Evolutionary conservation across 495 filamentous ascomycete genomes (phyloP).

Genomic region (Thermothielavioides terrestris): DNA sequence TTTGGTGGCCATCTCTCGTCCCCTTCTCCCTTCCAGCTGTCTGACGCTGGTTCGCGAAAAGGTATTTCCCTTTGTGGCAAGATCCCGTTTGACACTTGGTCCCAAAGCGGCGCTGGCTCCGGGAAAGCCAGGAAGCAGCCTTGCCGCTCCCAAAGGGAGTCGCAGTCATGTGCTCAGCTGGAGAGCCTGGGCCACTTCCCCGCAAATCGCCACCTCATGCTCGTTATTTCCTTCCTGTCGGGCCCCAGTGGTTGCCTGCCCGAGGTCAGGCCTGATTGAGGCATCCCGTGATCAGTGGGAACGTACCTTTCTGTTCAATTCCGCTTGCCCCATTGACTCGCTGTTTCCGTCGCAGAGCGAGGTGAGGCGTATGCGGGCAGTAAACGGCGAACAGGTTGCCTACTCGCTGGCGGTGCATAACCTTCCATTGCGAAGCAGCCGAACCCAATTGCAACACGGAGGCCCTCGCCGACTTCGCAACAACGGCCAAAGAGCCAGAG

Average conservation of each 20-base stretch:
- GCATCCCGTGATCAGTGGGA: conserved; percentile 23
- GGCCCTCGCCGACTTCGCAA: too few species aligned
- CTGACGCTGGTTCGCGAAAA: neutral
- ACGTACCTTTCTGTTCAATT: too few species aligned
- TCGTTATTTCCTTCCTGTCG: conserved; percentile 6
- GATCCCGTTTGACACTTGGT: neutral
- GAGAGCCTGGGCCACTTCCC: conserved; percentile 21
- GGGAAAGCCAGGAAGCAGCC: conserved; percentile 26
- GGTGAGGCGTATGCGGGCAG: too few species aligned
- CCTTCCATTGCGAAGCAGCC: neutral
- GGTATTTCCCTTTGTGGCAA: neutral
- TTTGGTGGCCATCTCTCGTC: neutral
- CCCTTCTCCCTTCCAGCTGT: neutral
- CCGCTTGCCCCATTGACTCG: too few species aligned
- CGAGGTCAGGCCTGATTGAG: neutral
- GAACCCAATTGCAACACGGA: too few species aligned
- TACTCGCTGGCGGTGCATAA: too few species aligned
- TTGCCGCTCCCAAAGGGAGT: conserved; percentile 21
- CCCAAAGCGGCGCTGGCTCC: conserved; percentile 20
- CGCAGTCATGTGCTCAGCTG: conserved; percentile 26
- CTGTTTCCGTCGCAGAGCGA: too few species aligned
- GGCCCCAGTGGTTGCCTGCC: conserved; percentile 9
- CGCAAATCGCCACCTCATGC: conserved; percentile 25
- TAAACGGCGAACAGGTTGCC: too few species aligned
- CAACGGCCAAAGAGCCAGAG: neutral